Evolutionary conservation across 768 basidiomycete genomes (phyloP), one percentile per base, ranked within the genome.

Genomic region (Podaxis sp.): DNA sequence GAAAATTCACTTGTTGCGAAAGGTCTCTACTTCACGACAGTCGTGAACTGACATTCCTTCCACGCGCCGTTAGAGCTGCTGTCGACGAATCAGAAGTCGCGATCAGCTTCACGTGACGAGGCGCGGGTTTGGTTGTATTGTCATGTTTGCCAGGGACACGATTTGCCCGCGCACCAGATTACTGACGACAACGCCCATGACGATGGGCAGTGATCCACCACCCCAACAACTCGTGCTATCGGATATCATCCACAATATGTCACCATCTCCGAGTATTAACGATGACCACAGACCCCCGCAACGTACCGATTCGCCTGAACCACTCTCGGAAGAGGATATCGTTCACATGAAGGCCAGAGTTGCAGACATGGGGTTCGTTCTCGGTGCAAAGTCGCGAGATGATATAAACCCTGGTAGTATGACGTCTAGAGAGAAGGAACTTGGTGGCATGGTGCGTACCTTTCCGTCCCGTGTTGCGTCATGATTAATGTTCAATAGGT

Each of bases 241-340:
- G 39, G 87, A 87, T 65, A 82, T 86, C 46, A 79, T 86, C 61
- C 82, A 84, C 63, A 68, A 78, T 36, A 78, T 82, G 71, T 83
- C 85, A 11, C 81, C 84, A 3, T 80, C 82, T 1, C 85, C 84
- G 77, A 64, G 74, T 73, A 19, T 52, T 44, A 28, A 54, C 52
- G 51, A 57, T 46, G 52, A 57, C 64, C 65, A 46, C 57, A 58
- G 56, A 40, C 19, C 42, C 68, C 59, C 44, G 38, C 48, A 38
- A 22, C 17, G 48, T 2, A 26, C 53, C 26, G 65, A 63, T 61
- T 40, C 64, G 33, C 74, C 75, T 54, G 75, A 78, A 64, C 74
- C 70, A 1, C 67, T 84, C n/a, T 79, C 77, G 28, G 76, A 79
- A 52, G 70, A 73, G 12, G 84, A 89, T 70, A 73, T 87, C 40